A percentile compares a stretch with the other conserved stretches of the same genome.
Conservation (phyloP, 805 yeast genomes). For the Ogataea wickerhamii region DNA sequence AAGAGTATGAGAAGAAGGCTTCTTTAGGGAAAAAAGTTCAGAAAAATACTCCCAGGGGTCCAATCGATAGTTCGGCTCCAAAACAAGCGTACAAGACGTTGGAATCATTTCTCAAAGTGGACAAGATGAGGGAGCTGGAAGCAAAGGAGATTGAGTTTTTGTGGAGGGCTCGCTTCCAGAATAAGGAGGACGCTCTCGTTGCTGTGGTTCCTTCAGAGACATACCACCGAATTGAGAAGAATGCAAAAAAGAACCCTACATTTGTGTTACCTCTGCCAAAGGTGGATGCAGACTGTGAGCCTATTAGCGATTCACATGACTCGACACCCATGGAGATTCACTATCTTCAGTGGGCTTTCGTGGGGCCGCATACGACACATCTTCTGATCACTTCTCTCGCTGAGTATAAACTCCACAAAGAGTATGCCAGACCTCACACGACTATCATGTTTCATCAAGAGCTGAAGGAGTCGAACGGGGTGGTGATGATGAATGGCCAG, state of each 20-base stretch:
- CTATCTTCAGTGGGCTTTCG: constrained; percentile 90
- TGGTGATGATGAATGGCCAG: constrained; percentile 82
- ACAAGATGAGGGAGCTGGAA: constrained; percentile 55
- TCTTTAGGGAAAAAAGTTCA: constrained; percentile 22
- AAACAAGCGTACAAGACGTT: constrained; percentile 64
- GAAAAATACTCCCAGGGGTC: constrained; percentile 20
- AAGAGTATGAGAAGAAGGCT: constrained; percentile 38
- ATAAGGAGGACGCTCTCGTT: constrained; percentile 54
- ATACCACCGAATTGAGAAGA: constrained; percentile 58
- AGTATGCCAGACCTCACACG: constrained; percentile 93
- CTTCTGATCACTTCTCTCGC: constrained; percentile 88
- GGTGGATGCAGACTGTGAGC: constrained; percentile 40
- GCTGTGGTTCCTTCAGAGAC: constrained; percentile 59
- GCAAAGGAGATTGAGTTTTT: constrained; percentile 66
- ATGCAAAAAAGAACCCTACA: constrained; percentile 71
- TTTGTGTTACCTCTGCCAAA: constrained; percentile 91
- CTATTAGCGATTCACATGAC: constrained; percentile 25
- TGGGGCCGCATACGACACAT: constrained; percentile 78
- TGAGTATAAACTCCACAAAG: constrained; percentile 86
- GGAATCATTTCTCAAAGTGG: constrained; percentile 64
- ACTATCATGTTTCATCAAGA: constrained; percentile 86
- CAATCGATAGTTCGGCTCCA: constrained; percentile 36
- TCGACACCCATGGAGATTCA: constrained; percentile 65
- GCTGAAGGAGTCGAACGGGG: constrained; percentile 50
- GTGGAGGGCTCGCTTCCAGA: constrained; percentile 85